Evolutionary conservation across 768 basidiomycete species (phyloP).

Genomic region (Trametes gibbosa): DNA sequence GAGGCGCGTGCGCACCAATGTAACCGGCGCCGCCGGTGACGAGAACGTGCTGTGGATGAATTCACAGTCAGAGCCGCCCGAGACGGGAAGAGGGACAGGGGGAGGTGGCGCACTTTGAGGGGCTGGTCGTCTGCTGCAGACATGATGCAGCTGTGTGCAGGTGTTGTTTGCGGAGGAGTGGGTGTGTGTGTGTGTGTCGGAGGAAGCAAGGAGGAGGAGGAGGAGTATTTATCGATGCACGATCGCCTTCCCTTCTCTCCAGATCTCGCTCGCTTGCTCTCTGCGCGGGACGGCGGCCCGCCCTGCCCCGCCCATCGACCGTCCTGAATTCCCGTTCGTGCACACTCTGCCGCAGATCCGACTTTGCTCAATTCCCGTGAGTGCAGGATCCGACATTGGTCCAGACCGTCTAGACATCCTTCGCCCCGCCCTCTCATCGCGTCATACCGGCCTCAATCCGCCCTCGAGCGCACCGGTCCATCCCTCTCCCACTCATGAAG

Average conservation of each 20-base stretch:
- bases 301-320: not conserved
- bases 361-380: not conserved
- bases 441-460: not conserved
- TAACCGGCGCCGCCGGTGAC: conserved; percentile 87
- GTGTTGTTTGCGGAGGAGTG: not conserved
- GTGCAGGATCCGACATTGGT: not conserved
- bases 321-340: not conserved
- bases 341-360: not conserved
- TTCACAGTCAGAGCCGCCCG: conserved; percentile 2
- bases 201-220: conserved; percentile 10
- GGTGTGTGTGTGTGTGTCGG: not conserved
- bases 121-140: conserved; percentile 15
- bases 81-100: not conserved
- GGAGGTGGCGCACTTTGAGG: conserved; percentile 17
- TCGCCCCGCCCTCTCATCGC: not conserved
- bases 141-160: not conserved
- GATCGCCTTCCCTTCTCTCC: not conserved
- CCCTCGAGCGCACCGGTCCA: too few species aligned
- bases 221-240: conserved; percentile 14
- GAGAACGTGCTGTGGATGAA: conserved; percentile 48
- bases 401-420: not conserved
- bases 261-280: not conserved
- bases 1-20: conserved; percentile 55
- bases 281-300: too few species aligned
- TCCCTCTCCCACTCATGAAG: too few species aligned